These are phyloP conservation scores for Zygnema circumcarinatum DNA, from an alignment of 139 green algal genomes.

Conservation along the genomic window DNA sequence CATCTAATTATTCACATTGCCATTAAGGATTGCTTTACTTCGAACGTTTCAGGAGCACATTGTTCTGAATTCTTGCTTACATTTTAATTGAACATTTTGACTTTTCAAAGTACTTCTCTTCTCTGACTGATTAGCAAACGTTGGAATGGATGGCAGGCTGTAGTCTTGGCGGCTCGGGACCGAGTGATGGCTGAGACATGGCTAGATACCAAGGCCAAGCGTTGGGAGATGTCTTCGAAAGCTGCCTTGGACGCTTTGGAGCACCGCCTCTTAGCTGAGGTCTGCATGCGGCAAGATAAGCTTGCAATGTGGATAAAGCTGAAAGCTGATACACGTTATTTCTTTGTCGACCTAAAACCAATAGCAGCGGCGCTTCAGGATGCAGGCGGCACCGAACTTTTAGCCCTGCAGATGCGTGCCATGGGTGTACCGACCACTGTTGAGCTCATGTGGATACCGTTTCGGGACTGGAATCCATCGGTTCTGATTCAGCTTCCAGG, in stretches of 20 bases:
- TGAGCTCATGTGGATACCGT: slow-evolving; percentile 41
- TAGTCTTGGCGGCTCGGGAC: slow-evolving; percentile 30
- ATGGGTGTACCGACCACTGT: slow-evolving; percentile 10
- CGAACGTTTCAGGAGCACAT: no score
- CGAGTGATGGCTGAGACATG: slow-evolving; percentile 23
- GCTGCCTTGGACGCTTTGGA: not conserved
- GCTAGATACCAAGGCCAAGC: slow-evolving; percentile 17
- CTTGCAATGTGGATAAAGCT: slow-evolving; percentile 19
- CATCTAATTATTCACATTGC: no score
- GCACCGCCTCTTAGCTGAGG: not conserved
- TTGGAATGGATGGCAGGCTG: slow-evolving; percentile 25
- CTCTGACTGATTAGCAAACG: no score
- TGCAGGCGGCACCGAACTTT: not conserved
- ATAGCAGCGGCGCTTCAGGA: not conserved
- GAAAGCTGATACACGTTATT: slow-evolving; percentile 20
- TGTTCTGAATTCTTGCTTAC: no score
- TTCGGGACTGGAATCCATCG: slow-evolving; percentile 22
- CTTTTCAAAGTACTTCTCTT: no score
- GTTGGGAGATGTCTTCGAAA: slow-evolving; percentile 41
- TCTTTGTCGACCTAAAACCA: slow-evolving; percentile 26
- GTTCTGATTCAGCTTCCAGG: slow-evolving; percentile 5
- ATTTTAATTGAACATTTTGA: no score
- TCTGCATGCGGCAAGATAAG: slow-evolving; percentile 24
- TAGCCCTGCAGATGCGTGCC: slow-evolving; percentile 3
- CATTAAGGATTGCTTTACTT: no score